These are phyloP conservation scores for Grosmannia clavigera DNA, from an alignment of 2,329 filamentous ascomycete species.

Conservation along the genomic window DNA sequence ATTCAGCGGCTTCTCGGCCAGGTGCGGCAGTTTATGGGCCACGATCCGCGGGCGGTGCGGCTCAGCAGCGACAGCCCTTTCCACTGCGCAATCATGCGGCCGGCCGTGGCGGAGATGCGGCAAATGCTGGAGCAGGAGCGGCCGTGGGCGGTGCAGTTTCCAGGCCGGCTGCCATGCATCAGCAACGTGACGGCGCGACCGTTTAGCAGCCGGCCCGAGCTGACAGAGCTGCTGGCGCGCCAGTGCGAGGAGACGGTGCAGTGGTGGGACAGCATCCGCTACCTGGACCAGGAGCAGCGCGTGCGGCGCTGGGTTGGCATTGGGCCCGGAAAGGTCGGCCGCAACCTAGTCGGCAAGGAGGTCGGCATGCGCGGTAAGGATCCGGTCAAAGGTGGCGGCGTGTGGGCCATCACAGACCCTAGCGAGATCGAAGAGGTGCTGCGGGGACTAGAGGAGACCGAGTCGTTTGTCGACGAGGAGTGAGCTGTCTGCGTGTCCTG, in stretches of 20 bases:
- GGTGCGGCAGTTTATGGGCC: constrained; percentile 76
- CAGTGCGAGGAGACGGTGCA: constrained; percentile 84
- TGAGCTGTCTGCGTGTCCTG: background rate
- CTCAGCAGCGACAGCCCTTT: constrained; percentile 84
- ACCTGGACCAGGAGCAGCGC: constrained; percentile 71
- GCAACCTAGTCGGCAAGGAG: constrained; percentile 90
- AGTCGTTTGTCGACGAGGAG: constrained; percentile 19
- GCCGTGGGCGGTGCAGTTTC: constrained; percentile 61
- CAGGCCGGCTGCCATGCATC: constrained; percentile 62
- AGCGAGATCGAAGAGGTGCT: constrained; percentile 60
- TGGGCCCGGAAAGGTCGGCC: constrained; percentile 83
- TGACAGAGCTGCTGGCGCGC: constrained; percentile 67
- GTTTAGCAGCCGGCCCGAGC: constrained; percentile 58
- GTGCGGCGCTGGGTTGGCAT: constrained; percentile 83
- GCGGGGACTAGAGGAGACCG: constrained; percentile 53
- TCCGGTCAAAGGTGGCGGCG: constrained; percentile 72
- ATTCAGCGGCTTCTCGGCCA: constrained; percentile 76
- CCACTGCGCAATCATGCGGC: constrained; percentile 84
- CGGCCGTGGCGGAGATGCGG: constrained; percentile 64
- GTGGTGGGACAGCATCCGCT: constrained; percentile 91
- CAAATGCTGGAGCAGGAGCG: constrained; percentile 47
- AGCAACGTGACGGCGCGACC: constrained; percentile 78
- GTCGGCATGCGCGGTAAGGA: constrained; percentile 76
- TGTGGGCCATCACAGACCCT: constrained; percentile 83
- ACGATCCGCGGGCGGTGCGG: constrained; percentile 78